A percentile compares a stretch with the other conserved stretches of the same genome.
These are phyloP conservation scores for Curvularia sp. DNA, from an alignment of 2,329 filamentous ascomycete genomes.

Conservation along the genomic window DNA sequence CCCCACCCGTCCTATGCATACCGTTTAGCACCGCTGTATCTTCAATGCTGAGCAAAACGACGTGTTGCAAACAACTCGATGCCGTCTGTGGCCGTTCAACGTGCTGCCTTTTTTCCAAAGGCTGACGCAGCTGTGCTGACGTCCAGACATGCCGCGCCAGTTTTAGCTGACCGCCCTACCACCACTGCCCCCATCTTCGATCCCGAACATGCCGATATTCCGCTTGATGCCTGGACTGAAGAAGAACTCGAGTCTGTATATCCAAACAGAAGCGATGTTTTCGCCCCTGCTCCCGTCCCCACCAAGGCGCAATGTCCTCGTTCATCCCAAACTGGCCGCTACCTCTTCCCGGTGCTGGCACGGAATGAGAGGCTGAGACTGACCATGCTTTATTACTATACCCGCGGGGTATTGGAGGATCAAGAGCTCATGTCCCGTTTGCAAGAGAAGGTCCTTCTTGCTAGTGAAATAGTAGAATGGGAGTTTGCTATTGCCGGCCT, in stretches of 20 bases:
- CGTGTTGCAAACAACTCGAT: conserved; percentile 16
- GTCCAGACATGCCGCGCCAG: conserved; percentile 27
- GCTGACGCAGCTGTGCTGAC: conserved; percentile 36
- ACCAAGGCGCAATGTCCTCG: conserved; percentile 19
- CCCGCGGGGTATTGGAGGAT: conserved; percentile 50
- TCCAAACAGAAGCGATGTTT: conserved; percentile 23
- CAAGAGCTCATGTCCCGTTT: conserved; percentile 51
- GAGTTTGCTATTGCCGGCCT: conserved; percentile 57
- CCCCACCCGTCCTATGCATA: conserved; percentile 3
- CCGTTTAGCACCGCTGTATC: conserved; percentile 1
- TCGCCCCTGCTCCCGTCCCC: conserved; percentile 28
- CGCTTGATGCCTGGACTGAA: conserved; percentile 27
- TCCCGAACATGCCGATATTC: conserved; percentile 25
- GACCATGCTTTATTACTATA: conserved; percentile 56
- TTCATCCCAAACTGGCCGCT: conserved; percentile 30
- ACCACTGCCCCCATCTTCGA: conserved; percentile 34
- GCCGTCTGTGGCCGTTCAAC: conserved; percentile 15
- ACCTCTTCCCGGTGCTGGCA: conserved; percentile 47
- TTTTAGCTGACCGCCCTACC: conserved; percentile 27
- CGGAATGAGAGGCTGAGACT: conserved; percentile 49
- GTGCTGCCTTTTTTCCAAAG: conserved; percentile 36
- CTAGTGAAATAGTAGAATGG: conserved; percentile 54
- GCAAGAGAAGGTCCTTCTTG: conserved; percentile 54
- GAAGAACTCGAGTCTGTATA: conserved; percentile 26
- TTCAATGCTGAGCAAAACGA: conserved; percentile 6